These are phyloP conservation scores for Pulicaria dysenterica DNA, from an alignment of 129 eudicot genomes.

Conservation along the genomic window DNA sequence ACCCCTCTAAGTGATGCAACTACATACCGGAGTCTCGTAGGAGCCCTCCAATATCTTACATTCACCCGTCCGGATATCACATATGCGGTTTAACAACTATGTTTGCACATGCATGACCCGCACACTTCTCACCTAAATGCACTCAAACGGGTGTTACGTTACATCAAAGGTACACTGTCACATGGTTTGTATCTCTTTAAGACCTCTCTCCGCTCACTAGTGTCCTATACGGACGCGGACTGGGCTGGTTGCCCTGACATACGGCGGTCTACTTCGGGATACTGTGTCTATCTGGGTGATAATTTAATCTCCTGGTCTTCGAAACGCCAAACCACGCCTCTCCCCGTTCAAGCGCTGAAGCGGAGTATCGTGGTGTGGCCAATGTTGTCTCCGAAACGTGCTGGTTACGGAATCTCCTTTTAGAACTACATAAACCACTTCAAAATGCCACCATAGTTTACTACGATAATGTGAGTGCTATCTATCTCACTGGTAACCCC, in stretches of 20 bases:
- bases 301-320: background rate
- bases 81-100: no score
- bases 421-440: background rate
- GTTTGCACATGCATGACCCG: background rate
- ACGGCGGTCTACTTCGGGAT: background rate
- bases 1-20: background rate
- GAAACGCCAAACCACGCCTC: background rate
- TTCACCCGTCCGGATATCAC: background rate
- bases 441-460: background rate
- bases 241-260: no score
- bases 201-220: no score
- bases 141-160: no score
- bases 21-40: background rate
- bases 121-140: no score
- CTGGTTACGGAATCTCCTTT: background rate
- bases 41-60: background rate
- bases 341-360: background rate
- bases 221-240: no score
- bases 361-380: background rate
- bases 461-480: no score
- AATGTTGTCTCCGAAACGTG: slow-evolving; percentile 1
- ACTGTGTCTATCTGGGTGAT: background rate
- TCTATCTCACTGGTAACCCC: no score
- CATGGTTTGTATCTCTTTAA: no score
- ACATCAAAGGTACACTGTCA: no score